Conservation (phyloP, 2,329 filamentous ascomycete species). For the Lachnellula subtilissima region DNA sequence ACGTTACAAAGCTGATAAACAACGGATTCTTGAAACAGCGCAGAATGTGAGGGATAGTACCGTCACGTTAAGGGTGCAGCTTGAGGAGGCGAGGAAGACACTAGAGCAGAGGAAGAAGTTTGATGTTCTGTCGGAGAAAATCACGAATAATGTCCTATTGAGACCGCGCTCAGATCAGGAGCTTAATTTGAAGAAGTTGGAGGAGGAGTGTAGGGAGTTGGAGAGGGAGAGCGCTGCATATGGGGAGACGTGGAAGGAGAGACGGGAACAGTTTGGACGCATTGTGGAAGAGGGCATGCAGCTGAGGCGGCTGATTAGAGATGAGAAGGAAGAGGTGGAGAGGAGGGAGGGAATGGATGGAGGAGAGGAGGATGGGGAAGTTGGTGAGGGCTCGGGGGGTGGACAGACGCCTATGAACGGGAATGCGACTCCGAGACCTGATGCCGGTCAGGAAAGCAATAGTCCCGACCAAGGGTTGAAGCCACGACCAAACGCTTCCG, state of each 20-base stretch:
- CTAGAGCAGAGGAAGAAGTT: conserved; percentile 78
- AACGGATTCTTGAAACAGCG: conserved; percentile 72
- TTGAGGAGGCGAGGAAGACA: conserved; percentile 71
- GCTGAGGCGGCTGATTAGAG: conserved; percentile 77
- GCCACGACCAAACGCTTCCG: conserved; percentile 26
- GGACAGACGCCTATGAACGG: conserved; percentile 48
- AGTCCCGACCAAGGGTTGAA: conserved; percentile 41
- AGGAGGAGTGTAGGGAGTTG: conserved; percentile 82
- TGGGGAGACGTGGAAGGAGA: conserved; percentile 76
- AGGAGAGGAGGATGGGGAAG: conserved; percentile 52
- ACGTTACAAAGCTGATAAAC: conserved; percentile 76
- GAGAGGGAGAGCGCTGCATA: conserved; percentile 80
- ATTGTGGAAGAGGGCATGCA: conserved; percentile 91
- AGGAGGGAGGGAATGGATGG: conserved; percentile 73
- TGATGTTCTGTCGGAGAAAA: conserved; percentile 82
- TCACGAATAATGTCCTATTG: conserved; percentile 74
- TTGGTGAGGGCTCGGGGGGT: conserved; percentile 50
- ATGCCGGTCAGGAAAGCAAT: conserved; percentile 41
- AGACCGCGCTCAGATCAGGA: conserved; percentile 80
- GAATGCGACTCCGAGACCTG: conserved; percentile 44
- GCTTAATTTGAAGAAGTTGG: conserved; percentile 71
- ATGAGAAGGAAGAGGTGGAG: conserved; percentile 94
- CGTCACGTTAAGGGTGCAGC: conserved; percentile 62
- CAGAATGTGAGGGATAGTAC: conserved; percentile 74
- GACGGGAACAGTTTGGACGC: conserved; percentile 77